Evolutionary conservation across 1,139 yeast species (phyloP), one percentile per base, ranked within the genome.

Genomic region (Kurtzmaniella quercitrusa): DNA sequence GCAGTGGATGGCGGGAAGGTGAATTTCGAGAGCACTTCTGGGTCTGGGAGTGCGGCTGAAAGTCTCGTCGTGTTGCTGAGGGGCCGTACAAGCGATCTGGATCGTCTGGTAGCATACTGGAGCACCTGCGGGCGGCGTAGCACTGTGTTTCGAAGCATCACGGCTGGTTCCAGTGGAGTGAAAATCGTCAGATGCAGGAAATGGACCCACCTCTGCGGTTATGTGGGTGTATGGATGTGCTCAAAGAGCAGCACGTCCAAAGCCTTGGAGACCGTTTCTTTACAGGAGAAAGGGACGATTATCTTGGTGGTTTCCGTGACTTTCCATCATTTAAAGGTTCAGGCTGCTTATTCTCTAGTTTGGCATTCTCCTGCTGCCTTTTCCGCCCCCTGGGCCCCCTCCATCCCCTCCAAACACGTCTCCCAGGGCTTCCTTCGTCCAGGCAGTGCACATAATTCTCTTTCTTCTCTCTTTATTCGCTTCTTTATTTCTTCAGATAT

Each of bases 1-100:
- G 66, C 69, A 1, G 75, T 63, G 9, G 74, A 68, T 2, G 54
- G 31, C 1, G 76, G 75, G 46, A 74, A 74, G 24, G 54, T 54
- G 50, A 73, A 71, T 48, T 67, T 70, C 1, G 61, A 54, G 10
- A 69, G 42, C 3, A 42, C 14, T 9, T 43, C 43, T 42, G 56
- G 58, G 3, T 57, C 51, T 2, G 70, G 70, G 10, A 64, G 51
- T 9, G 11, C 21, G 21, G 9, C 10, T 16, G 8, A 14, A 31
- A 24, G 25, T 8, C 15, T 17, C 10, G 12, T 12, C 3, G 16
- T 24, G 25, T 24, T 6, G 21, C n/a, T 6, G 16, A 24, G 34
- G 16, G 19, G n/a, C 8, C 31, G 6, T n/a, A 11, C 3, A 10
- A 27, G 6, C 14, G 14, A 11, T n/a, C 14, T 27, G 6, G 31